These are phyloP conservation scores for Rhizophora apiculata DNA, from an alignment of 345 rosid genomes.

Conservation along the genomic window DNA sequence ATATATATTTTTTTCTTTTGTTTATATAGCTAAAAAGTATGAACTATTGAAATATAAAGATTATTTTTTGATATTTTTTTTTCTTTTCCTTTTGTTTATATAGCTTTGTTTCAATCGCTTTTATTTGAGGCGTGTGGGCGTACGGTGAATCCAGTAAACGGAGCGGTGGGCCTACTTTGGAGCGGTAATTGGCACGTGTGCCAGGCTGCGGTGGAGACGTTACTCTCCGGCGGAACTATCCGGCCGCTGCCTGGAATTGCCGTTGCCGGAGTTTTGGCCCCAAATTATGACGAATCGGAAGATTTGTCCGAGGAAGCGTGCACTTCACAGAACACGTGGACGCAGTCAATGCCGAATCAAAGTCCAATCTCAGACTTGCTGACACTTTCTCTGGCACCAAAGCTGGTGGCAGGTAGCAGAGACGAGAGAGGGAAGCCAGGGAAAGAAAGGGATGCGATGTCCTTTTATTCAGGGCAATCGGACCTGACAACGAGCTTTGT, in stretches of 20 bases:
- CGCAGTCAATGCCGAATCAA: constrained; percentile 32
- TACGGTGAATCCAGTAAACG: constrained; percentile 58
- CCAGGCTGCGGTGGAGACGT: constrained; percentile 50
- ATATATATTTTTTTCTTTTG: no score
- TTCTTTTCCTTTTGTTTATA: neutral
- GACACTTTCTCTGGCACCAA: constrained; percentile 22
- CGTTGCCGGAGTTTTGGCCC: constrained; percentile 12
- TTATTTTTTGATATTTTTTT: neutral
- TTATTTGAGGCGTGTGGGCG: constrained; percentile 64
- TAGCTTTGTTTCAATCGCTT: constrained; percentile 58
- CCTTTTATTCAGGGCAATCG: constrained; percentile 36
- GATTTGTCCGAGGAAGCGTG: constrained; percentile 17
- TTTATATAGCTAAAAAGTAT: constrained; percentile 20
- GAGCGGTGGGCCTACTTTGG: constrained; percentile 55
- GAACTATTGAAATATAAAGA: neutral
- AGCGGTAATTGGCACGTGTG: constrained; percentile 60
- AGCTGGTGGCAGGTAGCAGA: constrained; percentile 13
- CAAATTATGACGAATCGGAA: constrained; percentile 30
- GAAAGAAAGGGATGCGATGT: constrained; percentile 26
- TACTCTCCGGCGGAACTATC: constrained; percentile 41
- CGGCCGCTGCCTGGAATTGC: constrained; percentile 33
- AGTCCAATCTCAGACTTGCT: constrained; percentile 28
- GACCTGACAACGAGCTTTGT: constrained; percentile 31
- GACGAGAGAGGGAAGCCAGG: constrained; percentile 23
- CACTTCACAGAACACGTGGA: constrained; percentile 4